Conservation (phyloP, 2,329 filamentous ascomycete species). For the Ceratocystis smalleyi region DNA sequence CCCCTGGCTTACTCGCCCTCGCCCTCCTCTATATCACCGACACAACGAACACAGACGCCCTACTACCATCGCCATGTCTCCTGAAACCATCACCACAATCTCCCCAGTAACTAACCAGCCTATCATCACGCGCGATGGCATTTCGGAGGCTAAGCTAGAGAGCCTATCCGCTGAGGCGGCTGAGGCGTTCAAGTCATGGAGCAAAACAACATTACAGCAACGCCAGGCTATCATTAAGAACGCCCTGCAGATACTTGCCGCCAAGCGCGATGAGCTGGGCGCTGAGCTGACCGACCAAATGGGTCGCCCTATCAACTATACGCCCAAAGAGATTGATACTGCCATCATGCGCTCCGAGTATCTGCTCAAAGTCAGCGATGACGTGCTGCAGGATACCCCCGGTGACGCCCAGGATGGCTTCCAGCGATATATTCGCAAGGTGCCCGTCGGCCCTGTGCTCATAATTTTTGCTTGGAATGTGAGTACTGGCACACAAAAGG, state of each 20-base stretch:
- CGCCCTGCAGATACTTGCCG: conserved; percentile 54
- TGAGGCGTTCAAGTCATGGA: conserved; percentile 61
- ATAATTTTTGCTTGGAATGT: conserved; percentile 95
- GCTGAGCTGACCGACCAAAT: conserved; percentile 85
- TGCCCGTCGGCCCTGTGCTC: conserved; percentile 73
- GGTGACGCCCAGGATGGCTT: conserved; percentile 79
- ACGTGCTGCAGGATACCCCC: conserved; percentile 62
- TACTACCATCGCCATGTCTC: conserved; percentile 34
- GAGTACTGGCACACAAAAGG: conserved; percentile 26
- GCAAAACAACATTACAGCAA: conserved; percentile 56
- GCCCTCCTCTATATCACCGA: neutral
- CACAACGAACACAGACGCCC: neutral
- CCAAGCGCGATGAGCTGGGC: conserved; percentile 64
- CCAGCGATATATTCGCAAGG: conserved; percentile 76
- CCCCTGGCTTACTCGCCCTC: neutral
- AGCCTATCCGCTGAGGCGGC: conserved; percentile 56
- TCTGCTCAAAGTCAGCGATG: conserved; percentile 65
- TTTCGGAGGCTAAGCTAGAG: conserved; percentile 53
- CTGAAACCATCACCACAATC: conserved; percentile 58
- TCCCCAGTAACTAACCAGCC: conserved; percentile 80
- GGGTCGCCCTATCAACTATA: conserved; percentile 82
- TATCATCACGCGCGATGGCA: conserved; percentile 62
- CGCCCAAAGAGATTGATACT: conserved; percentile 67
- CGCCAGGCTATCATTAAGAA: conserved; percentile 69
- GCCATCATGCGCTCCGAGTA: conserved; percentile 77